These are phyloP conservation scores for Sugiyamaella pinicola DNA, from an alignment of 1,139 yeast species.

Conservation along the genomic window DNA sequence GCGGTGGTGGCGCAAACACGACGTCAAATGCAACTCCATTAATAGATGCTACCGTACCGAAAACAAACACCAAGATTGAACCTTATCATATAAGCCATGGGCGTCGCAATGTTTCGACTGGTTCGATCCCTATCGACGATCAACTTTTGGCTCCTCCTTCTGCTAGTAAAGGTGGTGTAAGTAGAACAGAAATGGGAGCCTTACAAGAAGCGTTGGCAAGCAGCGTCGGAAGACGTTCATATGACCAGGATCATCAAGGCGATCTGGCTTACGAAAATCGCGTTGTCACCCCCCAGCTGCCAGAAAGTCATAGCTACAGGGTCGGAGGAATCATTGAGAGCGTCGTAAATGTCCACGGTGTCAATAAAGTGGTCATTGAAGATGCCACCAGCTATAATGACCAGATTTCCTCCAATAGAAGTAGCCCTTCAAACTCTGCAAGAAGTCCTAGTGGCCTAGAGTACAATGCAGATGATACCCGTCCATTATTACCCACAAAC, in stretches of 20 bases:
- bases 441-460: constrained; percentile 14
- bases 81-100: constrained; percentile 10
- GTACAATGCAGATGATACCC: constrained; percentile 16
- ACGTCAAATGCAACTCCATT: constrained; percentile 4
- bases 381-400: constrained; percentile 36
- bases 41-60: constrained; percentile 3
- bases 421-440: constrained; percentile 10
- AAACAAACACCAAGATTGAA: neutral
- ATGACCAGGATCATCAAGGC: constrained; percentile 21
- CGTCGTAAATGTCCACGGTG: constrained; percentile 82
- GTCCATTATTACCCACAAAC: constrained; percentile 17
- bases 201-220: constrained; percentile 31
- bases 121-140: constrained; percentile 15
- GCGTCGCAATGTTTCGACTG: constrained; percentile 2
- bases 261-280: constrained; percentile 27
- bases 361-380: constrained; percentile 82
- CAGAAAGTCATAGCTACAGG: constrained; percentile 38
- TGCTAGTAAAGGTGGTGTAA: constrained; percentile 48
- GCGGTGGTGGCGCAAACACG: neutral
- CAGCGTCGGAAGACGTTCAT: constrained; percentile 17
- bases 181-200: constrained; percentile 57
- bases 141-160: constrained; percentile 19
- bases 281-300: constrained; percentile 21
- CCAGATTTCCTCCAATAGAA: neutral
- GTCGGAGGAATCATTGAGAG: constrained; percentile 81